phyloP scores from a whole-genome alignment of 2,329 filamentous ascomycete genomes.

The Sclerotinia nivalis region DNA sequence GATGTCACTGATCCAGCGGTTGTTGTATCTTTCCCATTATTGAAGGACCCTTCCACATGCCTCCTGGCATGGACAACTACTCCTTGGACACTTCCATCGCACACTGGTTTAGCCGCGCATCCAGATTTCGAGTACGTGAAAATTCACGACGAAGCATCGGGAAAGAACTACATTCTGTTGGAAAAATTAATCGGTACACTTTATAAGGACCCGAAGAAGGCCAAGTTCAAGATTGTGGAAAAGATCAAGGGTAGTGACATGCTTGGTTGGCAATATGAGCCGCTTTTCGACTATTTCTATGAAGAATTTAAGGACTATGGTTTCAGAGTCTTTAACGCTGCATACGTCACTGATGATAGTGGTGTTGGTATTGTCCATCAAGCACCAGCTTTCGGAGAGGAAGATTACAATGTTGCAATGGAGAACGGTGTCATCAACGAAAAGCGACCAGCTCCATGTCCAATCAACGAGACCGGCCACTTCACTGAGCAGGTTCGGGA shows the following conservation, averaged over 20 bases:
- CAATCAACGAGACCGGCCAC: conserved; percentile 79
- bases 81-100: conserved; percentile 79
- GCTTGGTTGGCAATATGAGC: conserved; percentile 79
- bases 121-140: conserved; percentile 87
- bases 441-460: conserved; percentile 79
- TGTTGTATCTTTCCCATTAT: conserved; percentile 81
- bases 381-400: conserved; percentile 89
- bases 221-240: conserved; percentile 80
- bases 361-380: conserved; percentile 95
- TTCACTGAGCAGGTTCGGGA: conserved; percentile 78
- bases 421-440: conserved; percentile 76
- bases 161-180: conserved; percentile 81
- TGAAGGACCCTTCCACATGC: conserved; percentile 72
- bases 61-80: conserved; percentile 57
- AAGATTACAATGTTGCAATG: conserved; percentile 85
- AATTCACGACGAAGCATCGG: conserved; percentile 77
- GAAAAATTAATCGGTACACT: conserved; percentile 79
- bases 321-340: conserved; percentile 80
- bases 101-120: conserved; percentile 74
- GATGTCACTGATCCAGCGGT: conserved; percentile 89
- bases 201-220: conserved; percentile 95
- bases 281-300: conserved; percentile 86
- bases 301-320: conserved; percentile 83
- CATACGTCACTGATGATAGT: conserved; percentile 84
- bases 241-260: conserved; percentile 82